Percentiles rank a stretch among this genome's conserved stretches.
These are phyloP conservation scores for Sequoiadendron giganteum DNA, from an alignment of 75 land plant species.

Conservation along the genomic window DNA sequence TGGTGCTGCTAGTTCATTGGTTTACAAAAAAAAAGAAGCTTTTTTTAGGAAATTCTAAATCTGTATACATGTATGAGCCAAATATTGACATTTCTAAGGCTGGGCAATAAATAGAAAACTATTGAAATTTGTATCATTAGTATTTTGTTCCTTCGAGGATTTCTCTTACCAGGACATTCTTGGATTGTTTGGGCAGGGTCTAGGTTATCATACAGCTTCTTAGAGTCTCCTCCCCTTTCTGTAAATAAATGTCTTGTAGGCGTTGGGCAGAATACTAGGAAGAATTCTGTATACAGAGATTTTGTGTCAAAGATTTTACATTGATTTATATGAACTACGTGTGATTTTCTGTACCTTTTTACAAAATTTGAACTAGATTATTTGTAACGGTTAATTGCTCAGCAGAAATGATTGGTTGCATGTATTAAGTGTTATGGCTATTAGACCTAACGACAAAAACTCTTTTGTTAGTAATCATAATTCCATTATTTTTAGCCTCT, in stretches of 20 bases:
- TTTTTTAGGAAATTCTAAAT: background rate
- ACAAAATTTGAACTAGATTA: background rate
- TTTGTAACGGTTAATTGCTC: background rate
- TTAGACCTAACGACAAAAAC: background rate
- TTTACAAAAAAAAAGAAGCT: background rate
- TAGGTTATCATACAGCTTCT: background rate
- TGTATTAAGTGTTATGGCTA: background rate
- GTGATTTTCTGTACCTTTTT: constrained; percentile 2
- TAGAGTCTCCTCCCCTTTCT: background rate
- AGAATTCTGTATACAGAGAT: background rate
- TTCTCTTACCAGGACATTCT: constrained; percentile 1
- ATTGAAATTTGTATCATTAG: constrained; percentile 2
- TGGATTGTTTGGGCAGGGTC: constrained; percentile 1
- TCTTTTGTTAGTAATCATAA: background rate
- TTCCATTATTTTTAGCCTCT: background rate
- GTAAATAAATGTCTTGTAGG: constrained; percentile 9
- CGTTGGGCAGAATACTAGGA: background rate
- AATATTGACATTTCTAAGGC: background rate
- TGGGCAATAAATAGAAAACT: constrained; percentile 7
- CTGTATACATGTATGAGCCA: background rate
- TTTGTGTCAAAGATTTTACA: background rate
- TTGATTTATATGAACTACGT: background rate
- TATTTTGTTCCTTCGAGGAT: background rate
- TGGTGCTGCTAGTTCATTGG: constrained; percentile 3
- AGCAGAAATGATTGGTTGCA: background rate